A percentile compares a stretch with the other conserved stretches of the same genome.
These are phyloP conservation scores for Colletotrichum sp. DNA, from an alignment of 2,329 filamentous ascomycete genomes.

Conservation along the genomic window DNA sequence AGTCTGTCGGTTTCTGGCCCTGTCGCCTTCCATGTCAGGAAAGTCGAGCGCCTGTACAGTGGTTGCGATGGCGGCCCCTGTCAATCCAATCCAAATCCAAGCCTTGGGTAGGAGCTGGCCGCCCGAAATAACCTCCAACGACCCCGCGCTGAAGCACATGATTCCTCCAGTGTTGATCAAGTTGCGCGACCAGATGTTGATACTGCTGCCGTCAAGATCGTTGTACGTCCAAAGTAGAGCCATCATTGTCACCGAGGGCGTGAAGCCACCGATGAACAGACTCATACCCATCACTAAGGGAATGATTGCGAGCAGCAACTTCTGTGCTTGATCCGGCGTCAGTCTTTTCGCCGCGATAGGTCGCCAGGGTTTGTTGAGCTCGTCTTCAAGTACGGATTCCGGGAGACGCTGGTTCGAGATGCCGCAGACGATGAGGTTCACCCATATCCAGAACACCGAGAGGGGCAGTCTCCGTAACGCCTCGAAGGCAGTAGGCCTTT, in stretches of 20 bases:
- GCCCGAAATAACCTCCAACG: constrained; percentile 21
- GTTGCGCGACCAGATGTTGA: constrained; percentile 26
- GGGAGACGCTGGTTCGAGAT: constrained; percentile 32
- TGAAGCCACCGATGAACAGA: constrained; percentile 16
- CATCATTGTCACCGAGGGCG: constrained; percentile 27
- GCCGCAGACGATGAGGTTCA: constrained; percentile 30
- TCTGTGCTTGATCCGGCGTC: constrained; percentile 27
- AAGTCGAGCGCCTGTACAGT: constrained; percentile 33
- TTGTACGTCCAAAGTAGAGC: constrained; percentile 34
- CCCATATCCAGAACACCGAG: constrained; percentile 28
- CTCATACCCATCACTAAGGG: constrained; percentile 23
- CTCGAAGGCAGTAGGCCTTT: not conserved
- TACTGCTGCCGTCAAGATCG: constrained; percentile 30
- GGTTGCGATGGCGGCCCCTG: constrained; percentile 26
- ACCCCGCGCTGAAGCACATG: constrained; percentile 33
- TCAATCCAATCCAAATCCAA: constrained; percentile 27
- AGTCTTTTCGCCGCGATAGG: constrained; percentile 29
- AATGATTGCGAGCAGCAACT: constrained; percentile 26
- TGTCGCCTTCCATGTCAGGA: constrained; percentile 30
- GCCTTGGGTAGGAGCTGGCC: constrained; percentile 9
- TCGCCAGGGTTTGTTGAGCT: constrained; percentile 36
- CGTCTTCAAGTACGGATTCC: constrained; percentile 29
- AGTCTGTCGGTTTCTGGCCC: constrained; percentile 28
- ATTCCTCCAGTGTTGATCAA: constrained; percentile 30
- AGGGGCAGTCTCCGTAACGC: not conserved